Base-by-base conservation (phyloP, 2,329 filamentous ascomycete genomes). In the Fusarium sp. region DNA sequence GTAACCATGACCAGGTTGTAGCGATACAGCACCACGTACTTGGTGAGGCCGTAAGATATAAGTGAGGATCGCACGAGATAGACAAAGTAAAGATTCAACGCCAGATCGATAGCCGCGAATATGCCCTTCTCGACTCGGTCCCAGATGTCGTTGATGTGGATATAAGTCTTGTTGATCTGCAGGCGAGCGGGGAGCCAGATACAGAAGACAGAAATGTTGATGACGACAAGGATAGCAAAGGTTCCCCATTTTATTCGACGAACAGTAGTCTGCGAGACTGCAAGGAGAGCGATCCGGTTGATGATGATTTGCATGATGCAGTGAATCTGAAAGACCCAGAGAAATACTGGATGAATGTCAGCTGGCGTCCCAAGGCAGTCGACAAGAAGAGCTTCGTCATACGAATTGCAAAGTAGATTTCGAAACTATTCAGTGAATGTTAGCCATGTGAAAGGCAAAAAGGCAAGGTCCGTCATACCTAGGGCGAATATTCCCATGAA, bases 271-370 rank as follows among this genome's bases (percentile, higher is more conserved):
- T 79, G 81, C 56, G 85, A 80, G 17, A 83, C 80, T 25, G 86
- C 82, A 47, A 88, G 82, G 33, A 88, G 81, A 2, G 84, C 80
- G 27, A 87, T 84, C 38, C 87, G 84, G 69, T 88, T 88, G 74
- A 87, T 84, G 75, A 88, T 87, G 65, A 88, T 88, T 76, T 87
- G 86, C 79, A 87, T 84, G 2, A 88, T 79, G 27, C 86, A 82
- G 59, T 80, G 79, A 4, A 80, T 74, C 71, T 88, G 85, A 22
- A 87, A 81, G 32, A 73, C 71, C 79, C 79, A 80, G 14, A 79
- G 71, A 35, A 77, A 54, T 27, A 80, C 76, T 85, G 67, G 59
- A 37, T 73, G 77, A 80, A 27, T 20, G 79, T 57, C 68, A 78
- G 68, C 27, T 35, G 7, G 14, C n/a, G 15, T 56, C 17, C 20